These are phyloP conservation scores for Globisporangium uncinulatum DNA, from an alignment of 352 stramenopile genomes.

Conservation along the genomic window DNA sequence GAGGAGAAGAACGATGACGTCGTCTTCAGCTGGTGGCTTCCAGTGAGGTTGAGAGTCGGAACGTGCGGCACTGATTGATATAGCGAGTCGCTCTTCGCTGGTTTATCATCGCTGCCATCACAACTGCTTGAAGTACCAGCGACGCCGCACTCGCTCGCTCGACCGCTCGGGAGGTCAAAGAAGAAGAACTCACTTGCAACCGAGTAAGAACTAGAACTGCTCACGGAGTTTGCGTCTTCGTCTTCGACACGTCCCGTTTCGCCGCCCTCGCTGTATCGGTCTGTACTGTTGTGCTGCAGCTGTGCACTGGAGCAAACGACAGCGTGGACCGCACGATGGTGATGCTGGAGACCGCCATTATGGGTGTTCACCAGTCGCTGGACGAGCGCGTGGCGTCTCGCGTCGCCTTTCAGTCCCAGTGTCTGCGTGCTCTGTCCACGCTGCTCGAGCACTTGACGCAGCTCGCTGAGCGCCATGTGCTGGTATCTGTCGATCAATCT, in stretches of 20 bases:
- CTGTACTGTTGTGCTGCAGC: background rate
- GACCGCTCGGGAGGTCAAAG: conserved; percentile 20
- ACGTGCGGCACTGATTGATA: background rate
- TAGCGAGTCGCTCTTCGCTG: background rate
- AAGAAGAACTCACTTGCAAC: conserved; percentile 37
- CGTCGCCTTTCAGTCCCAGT: conserved; percentile 37
- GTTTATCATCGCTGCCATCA: background rate
- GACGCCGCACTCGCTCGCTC: background rate
- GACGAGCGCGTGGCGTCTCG: conserved; percentile 30
- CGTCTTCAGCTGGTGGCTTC: background rate
- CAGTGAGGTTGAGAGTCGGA: background rate
- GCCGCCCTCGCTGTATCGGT: background rate
- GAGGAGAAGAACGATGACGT: background rate
- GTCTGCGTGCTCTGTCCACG: conserved; percentile 30
- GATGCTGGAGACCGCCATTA: background rate
- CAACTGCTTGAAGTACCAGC: background rate
- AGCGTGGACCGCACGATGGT: background rate
- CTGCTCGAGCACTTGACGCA: conserved; percentile 31
- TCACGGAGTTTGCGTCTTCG: conserved; percentile 19
- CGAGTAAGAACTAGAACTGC: conserved; percentile 34
- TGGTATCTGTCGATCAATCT: conserved; percentile 3
- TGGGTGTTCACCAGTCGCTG: conserved; percentile 31
- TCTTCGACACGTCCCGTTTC: conserved; percentile 8
- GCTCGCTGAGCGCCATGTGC: conserved; percentile 22
- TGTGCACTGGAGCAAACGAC: background rate